Evolutionary conservation across 805 yeast species (phyloP), one percentile per base, ranked within the genome.

Genomic region (Kurtzmaniella cleridarum): DNA sequence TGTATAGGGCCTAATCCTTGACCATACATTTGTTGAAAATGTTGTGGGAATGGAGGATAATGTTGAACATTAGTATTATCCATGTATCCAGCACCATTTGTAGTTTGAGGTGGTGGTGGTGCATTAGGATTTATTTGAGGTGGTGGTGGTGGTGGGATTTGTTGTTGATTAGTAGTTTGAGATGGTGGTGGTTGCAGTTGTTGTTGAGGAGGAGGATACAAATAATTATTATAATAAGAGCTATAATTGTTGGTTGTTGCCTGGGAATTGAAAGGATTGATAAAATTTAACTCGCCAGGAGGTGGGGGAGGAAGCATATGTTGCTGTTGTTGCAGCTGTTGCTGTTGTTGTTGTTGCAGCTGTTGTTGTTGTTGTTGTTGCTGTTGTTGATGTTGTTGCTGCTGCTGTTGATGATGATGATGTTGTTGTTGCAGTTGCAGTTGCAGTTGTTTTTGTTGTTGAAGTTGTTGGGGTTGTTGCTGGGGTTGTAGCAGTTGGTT

Each of bases 31-130:
- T 41, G 46, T 13, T 39, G 45, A n/a, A 36, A 38, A 14, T 37
- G 43, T 26, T 41, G 47, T 11, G 42, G 44, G 28, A 38, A 43
- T 2, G 50, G 50, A 9, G 41, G 42, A 32, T 15, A 41, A 8
- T 36, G 39, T 31, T 36, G 43, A 15, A 36, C 31, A 28, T 30
- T 35, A 36, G 9, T 16, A 29, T 30, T 36, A 39, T 18, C 13
- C 34, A 17, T 32, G 40, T 12, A 17, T 24, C 12, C 16, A 32
- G 24, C 23, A 39, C 15, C 28, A 46, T 26, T 30, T 30, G 13
- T 29, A 41, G 29, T 27, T 30, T 27, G 27, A 13, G 31, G 24
- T 34, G 41, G 27, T 26, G 14, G 14, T 41, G 45, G 17, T 34
- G 41, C 27, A 40, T 45, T 24, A 44, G 47, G 14, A 31, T 35